Evolutionary conservation across 108 stramenopile species (phyloP).

Genomic region (Chaetoceros muelleri): DNA sequence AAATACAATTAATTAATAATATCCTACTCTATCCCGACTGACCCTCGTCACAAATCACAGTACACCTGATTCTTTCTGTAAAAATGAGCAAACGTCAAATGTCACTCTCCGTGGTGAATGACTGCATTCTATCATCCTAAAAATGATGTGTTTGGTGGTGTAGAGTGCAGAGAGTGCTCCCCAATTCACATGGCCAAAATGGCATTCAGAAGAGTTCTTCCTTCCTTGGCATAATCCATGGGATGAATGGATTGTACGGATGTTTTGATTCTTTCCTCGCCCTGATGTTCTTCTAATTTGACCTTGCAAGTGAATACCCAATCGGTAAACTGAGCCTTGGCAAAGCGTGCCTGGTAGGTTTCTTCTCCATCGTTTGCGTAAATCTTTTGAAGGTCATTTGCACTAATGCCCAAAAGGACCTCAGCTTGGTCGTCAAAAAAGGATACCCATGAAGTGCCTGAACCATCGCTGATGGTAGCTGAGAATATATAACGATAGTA

Average conservation of each 20-base stretch:
- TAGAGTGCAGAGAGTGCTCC: too few species aligned
- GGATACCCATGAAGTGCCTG: slow-evolving; percentile 79
- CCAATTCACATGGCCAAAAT: slow-evolving; percentile 29
- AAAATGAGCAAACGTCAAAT: too few species aligned
- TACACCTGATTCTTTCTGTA: too few species aligned
- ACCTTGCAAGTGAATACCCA: slow-evolving; percentile 87
- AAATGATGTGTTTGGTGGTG: too few species aligned
- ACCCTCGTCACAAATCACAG: too few species aligned
- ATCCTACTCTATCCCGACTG: too few species aligned
- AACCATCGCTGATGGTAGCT: slow-evolving; percentile 67
- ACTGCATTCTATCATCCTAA: too few species aligned
- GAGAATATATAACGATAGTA: slow-evolving; percentile 85
- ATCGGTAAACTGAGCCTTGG: slow-evolving; percentile 65
- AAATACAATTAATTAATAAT: too few species aligned
- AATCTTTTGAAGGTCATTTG: slow-evolving; percentile 58
- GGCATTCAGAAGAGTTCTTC: slow-evolving; percentile 61
- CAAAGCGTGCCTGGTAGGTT: slow-evolving; percentile 56
- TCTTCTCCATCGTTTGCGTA: slow-evolving; percentile 41
- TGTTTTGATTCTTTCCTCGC: slow-evolving; percentile 81
- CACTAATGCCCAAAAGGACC: slow-evolving; percentile 61
- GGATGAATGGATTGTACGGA: slow-evolving; percentile 59
- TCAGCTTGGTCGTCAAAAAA: slow-evolving; percentile 86
- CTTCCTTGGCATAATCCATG: slow-evolving; percentile 76
- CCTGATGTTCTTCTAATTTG: slow-evolving; percentile 86
- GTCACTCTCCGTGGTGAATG: too few species aligned